These are phyloP conservation scores for Triglochin maritima DNA, from an alignment of 106 monocot genomes.

Conservation along the genomic window DNA sequence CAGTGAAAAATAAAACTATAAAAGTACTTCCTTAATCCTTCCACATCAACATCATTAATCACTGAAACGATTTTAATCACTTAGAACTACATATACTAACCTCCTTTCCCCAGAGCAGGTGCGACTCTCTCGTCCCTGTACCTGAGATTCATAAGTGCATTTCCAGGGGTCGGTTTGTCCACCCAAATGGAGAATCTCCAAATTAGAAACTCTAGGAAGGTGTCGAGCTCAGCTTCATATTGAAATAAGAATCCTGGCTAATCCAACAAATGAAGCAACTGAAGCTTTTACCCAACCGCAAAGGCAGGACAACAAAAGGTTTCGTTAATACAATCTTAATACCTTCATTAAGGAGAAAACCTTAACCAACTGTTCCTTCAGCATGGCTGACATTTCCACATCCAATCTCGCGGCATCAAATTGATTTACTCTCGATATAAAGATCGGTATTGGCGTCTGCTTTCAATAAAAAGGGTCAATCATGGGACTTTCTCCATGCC, in stretches of 20 bases:
- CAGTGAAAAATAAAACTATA: too few species aligned
- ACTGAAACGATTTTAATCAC: background rate
- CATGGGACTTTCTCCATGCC: background rate
- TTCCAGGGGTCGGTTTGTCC: slow-evolving; percentile 96
- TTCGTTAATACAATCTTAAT: slow-evolving; percentile 2
- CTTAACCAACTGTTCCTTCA: slow-evolving; percentile 93
- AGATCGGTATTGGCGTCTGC: slow-evolving; percentile 40
- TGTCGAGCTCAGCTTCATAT: slow-evolving; percentile 92
- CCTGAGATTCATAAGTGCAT: slow-evolving; percentile 96
- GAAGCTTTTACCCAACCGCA: slow-evolving; percentile 1
- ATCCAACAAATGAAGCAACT: slow-evolving; percentile 34
- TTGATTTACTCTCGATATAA: slow-evolving; percentile 91
- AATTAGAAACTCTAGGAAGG: slow-evolving; percentile 97
- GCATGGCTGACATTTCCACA: slow-evolving; percentile 95
- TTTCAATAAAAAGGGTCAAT: background rate
- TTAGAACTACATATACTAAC: slow-evolving; percentile 19
- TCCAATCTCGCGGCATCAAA: slow-evolving; percentile 95
- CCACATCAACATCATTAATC: background rate
- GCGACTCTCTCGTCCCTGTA: slow-evolving; percentile 77
- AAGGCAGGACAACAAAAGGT: background rate
- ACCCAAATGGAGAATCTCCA: slow-evolving; percentile 99
- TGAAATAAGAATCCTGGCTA: slow-evolving; percentile 99
- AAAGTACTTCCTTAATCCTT: too few species aligned
- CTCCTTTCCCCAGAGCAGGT: slow-evolving; percentile 40
- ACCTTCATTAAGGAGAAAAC: slow-evolving; percentile 97